Base-by-base conservation (phyloP, 305 asterid species). In the Fraxinus velutina region DNA sequence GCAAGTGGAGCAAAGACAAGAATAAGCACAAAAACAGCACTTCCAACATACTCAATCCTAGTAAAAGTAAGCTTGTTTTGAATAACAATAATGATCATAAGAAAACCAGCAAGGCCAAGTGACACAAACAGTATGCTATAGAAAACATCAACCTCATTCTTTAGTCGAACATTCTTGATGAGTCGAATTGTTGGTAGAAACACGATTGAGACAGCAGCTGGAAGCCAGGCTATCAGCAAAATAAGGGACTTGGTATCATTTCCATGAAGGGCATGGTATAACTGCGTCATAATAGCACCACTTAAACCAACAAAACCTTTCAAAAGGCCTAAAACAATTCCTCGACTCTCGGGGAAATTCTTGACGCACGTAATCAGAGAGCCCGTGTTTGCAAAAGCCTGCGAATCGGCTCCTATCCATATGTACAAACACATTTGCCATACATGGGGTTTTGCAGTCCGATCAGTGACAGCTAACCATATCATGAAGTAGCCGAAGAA, bases 271-370 rank as follows among this genome's bases (percentile, higher is more conserved):
- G 87, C 87, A 37, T 72, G 85, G 74, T 62, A 85, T 1, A 85
- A 15, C 17, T 85, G 87, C 4, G 83, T 76, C 19, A 85, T 44
- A 62, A 85, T 82, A 6, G 87, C 87, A 47, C 85, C 87, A 50
- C 87, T 82, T 60, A 85, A 60, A 19, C 87, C 87, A 75, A 85
- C 85, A 44, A 81, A 85, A 52, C 87, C 87, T 75, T 85, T 85
- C 52, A 85, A 30, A 1, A 85, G 52, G 3, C 87, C 87, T n/a
- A 85, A 42, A 0, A 85, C 85, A 50, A 79, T 72, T 4, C 87
- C 87, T 19, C 87, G 74, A 29, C 85, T 78, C 47, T 75, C 68
- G 0, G 87, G 87, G 83, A 85, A 85, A 60, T 85, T 85, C 79
- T 85, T 52, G 12, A 52, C 62, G 22, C 62, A 52, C 5, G 83